Conservation (phyloP, 164 flowering plant species). For the Aristolochia contorta region DNA sequence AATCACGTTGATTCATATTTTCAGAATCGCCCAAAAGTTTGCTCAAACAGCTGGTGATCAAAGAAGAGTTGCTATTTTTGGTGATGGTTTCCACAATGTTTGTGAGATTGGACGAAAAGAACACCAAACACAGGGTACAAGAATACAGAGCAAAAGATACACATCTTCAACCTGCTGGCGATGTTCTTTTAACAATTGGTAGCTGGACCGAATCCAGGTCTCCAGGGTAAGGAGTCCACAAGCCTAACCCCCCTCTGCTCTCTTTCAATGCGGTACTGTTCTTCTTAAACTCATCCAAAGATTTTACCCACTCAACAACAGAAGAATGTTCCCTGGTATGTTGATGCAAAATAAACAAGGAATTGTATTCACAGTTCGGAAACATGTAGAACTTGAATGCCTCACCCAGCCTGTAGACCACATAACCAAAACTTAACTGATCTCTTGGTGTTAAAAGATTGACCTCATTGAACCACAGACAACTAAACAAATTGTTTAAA, state of each 20-base stretch:
- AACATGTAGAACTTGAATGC: conserved; percentile 78
- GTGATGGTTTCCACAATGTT: no score
- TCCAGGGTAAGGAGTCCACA: conserved; percentile 94
- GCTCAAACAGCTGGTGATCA: no score
- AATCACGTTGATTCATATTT: no score
- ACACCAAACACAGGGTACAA: no score
- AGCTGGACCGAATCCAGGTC: conserved; percentile 50
- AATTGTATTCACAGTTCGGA: conserved; percentile 89
- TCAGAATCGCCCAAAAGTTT: no score
- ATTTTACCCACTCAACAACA: conserved; percentile 76
- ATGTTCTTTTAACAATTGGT: conserved; percentile 69
- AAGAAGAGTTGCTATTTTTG: no score
- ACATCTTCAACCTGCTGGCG: conserved; percentile 73
- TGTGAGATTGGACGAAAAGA: no score
- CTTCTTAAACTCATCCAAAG: conserved; percentile 42
- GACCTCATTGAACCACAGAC: conserved; percentile 98
- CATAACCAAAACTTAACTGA: conserved; percentile 93
- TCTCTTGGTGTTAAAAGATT: conserved; percentile 91
- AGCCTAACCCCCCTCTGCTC: conserved; percentile 79
- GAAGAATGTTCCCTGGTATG: conserved; percentile 95
- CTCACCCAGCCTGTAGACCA: conserved; percentile 62
- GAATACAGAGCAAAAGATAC: neutral
- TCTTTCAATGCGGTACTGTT: conserved; percentile 53
- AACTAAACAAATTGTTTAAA: conserved; percentile 75
- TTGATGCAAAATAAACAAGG: conserved; percentile 67